Conservation (phyloP, 2,329 filamentous ascomycete genomes). For the Cladosporium oxysporum region DNA sequence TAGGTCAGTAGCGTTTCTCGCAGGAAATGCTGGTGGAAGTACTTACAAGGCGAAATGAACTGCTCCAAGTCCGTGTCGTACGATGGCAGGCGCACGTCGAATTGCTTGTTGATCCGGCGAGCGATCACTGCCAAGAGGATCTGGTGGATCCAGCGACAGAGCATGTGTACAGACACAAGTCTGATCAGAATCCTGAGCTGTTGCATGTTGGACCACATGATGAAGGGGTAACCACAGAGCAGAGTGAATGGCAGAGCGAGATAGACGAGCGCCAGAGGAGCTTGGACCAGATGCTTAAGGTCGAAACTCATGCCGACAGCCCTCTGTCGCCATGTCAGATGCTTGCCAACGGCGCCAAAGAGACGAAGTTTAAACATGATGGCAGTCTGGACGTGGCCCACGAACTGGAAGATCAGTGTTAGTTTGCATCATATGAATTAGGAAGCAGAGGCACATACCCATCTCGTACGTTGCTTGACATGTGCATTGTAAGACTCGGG, state of each 20-base stretch:
- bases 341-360: constrained; percentile 17
- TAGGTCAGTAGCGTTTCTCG: not conserved
- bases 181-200: constrained; percentile 22
- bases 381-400: constrained; percentile 23
- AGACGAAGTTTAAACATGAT: constrained; percentile 22
- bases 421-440: not conserved
- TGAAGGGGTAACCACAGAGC: constrained; percentile 22
- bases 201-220: constrained; percentile 20
- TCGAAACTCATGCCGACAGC: constrained; percentile 20
- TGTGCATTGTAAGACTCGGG: constrained; percentile 59
- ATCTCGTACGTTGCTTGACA: constrained; percentile 59
- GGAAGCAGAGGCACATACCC: constrained; percentile 35
- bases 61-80: constrained; percentile 22
- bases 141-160: constrained; percentile 23
- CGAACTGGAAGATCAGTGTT: not conserved
- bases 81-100: constrained; percentile 18
- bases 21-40: not conserved
- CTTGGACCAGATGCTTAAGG: constrained; percentile 20
- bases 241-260: constrained; percentile 22
- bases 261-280: constrained; percentile 21
- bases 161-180: constrained; percentile 19
- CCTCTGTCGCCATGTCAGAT: constrained; percentile 21
- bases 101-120: constrained; percentile 11
- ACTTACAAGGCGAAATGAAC: constrained; percentile 18
- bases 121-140: constrained; percentile 19